Conservation (phyloP, 805 yeast species). For the Wickerhamiella kurtzmanii region DNA sequence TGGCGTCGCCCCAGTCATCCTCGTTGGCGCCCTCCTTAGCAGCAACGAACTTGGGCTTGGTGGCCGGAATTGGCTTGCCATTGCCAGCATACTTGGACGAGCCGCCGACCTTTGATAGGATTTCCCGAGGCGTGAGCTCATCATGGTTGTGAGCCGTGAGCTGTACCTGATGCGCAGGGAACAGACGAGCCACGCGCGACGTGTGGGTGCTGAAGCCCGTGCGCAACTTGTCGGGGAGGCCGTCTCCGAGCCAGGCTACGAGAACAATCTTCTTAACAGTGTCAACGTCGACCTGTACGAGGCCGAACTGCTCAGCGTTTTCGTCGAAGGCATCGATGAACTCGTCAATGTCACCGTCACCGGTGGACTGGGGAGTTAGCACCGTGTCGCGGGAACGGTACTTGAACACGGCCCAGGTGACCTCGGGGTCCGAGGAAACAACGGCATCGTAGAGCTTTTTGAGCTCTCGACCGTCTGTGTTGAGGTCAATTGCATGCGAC, state of each 20-base stretch:
- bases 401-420: slow-evolving; percentile 68
- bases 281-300: slow-evolving; percentile 75
- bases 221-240: slow-evolving; percentile 50
- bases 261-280: slow-evolving; percentile 78
- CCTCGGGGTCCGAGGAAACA: slow-evolving; percentile 58
- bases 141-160: slow-evolving; percentile 91
- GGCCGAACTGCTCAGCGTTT: slow-evolving; percentile 79
- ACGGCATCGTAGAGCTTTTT: slow-evolving; percentile 65
- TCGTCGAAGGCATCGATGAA: slow-evolving; percentile 75
- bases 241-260: slow-evolving; percentile 90
- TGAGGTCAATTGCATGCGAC: slow-evolving; percentile 34
- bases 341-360: slow-evolving; percentile 57
- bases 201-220: slow-evolving; percentile 33
- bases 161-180: slow-evolving; percentile 80
- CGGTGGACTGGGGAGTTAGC: slow-evolving; percentile 32
- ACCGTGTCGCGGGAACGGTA: slow-evolving; percentile 43
- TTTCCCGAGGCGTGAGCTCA: slow-evolving; percentile 69
- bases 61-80: slow-evolving; percentile 22
- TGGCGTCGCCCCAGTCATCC: slow-evolving; percentile 60
- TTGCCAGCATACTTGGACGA: slow-evolving; percentile 81
- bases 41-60: slow-evolving; percentile 26
- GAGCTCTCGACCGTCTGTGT: slow-evolving; percentile 63
- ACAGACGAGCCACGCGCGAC: slow-evolving; percentile 27
- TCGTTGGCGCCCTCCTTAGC: slow-evolving; percentile 29
- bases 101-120: slow-evolving; percentile 72